These are phyloP conservation scores for Candida schatavii DNA, from an alignment of 805 yeast species.

Conservation along the genomic window DNA sequence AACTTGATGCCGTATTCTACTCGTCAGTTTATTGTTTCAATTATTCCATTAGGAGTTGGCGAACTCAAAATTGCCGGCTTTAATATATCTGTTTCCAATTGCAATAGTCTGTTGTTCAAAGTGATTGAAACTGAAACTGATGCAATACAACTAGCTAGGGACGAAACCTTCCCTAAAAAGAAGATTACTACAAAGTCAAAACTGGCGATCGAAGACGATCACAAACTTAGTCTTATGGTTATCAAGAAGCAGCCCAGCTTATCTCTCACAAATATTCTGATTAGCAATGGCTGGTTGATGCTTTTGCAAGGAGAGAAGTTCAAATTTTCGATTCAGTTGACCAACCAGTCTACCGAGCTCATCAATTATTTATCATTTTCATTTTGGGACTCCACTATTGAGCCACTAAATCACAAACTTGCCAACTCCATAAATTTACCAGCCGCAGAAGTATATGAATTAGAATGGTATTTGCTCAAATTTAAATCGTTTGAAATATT, in stretches of 20 bases:
- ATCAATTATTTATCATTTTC: slow-evolving; percentile 59
- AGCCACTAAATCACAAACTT: slow-evolving; percentile 56
- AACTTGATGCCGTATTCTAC: slow-evolving; percentile 13
- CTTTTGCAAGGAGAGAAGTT: slow-evolving; percentile 73
- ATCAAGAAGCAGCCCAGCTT: slow-evolving; percentile 60
- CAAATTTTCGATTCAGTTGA: slow-evolving; percentile 47
- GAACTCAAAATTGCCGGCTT: slow-evolving; percentile 49
- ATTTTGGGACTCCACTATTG: slow-evolving; percentile 71
- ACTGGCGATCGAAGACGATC: slow-evolving; percentile 24
- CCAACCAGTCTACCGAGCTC: slow-evolving; percentile 55
- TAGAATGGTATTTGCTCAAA: slow-evolving; percentile 63
- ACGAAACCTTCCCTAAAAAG: not conserved
- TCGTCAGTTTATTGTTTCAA: slow-evolving; percentile 40
- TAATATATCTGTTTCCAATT: slow-evolving; percentile 47
- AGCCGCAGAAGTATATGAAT: slow-evolving; percentile 66
- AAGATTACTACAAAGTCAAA: not conserved
- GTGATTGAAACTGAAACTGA: slow-evolving; percentile 31
- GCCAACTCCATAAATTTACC: slow-evolving; percentile 36
- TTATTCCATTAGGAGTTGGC: slow-evolving; percentile 52
- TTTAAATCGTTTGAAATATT: slow-evolving; percentile 55
- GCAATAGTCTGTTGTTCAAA: slow-evolving; percentile 44
- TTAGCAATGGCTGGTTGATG: slow-evolving; percentile 68
- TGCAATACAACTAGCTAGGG: not conserved
- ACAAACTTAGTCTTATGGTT: slow-evolving; percentile 27
- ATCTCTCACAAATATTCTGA: slow-evolving; percentile 47